Percentiles rank a stretch among this genome's conserved stretches.
phyloP scores from a whole-genome alignment of 768 basidiomycete genomes.

The Cyclocybe cylindracea region DNA sequence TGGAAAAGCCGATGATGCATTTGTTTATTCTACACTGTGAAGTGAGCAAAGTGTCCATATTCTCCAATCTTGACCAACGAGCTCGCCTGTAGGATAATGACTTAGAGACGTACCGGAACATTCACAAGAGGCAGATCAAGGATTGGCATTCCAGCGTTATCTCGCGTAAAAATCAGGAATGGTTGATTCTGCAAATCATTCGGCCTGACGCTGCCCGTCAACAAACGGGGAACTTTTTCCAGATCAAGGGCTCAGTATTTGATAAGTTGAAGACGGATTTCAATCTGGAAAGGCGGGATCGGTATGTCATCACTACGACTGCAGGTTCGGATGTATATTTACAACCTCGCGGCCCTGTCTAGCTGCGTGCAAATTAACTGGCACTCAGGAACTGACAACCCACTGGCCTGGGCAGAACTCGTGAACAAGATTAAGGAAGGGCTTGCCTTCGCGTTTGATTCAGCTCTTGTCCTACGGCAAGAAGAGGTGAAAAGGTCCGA shows the following conservation, averaged over 20 bases:
- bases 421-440: slow-evolving; percentile 90
- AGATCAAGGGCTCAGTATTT: slow-evolving; percentile 80
- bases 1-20: slow-evolving; percentile 88
- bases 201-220: slow-evolving; percentile 62
- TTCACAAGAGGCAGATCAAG: slow-evolving; percentile 83
- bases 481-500: slow-evolving; percentile 93
- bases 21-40: slow-evolving; percentile 88
- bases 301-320: slow-evolving; percentile 42
- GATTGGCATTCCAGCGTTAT: slow-evolving; percentile 81
- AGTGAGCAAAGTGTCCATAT: slow-evolving; percentile 42
- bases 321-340: not conserved
- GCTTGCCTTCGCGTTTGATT: slow-evolving; percentile 81
- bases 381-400: slow-evolving; percentile 70
- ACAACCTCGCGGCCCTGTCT: slow-evolving; percentile 11
- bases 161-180: slow-evolving; percentile 84
- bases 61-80: not conserved
- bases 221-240: slow-evolving; percentile 70
- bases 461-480: slow-evolving; percentile 73
- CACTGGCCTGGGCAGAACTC: slow-evolving; percentile 85
- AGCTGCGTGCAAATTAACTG: slow-evolving; percentile 86
- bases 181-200: slow-evolving; percentile 88
- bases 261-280: slow-evolving; percentile 94
- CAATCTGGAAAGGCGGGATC: slow-evolving; percentile 84
- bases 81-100: slow-evolving; percentile 48
- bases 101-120: slow-evolving; percentile 74